Conservation (phyloP, 2,329 filamentous ascomycete species). For the Ceratocystis huliohia region DNA sequence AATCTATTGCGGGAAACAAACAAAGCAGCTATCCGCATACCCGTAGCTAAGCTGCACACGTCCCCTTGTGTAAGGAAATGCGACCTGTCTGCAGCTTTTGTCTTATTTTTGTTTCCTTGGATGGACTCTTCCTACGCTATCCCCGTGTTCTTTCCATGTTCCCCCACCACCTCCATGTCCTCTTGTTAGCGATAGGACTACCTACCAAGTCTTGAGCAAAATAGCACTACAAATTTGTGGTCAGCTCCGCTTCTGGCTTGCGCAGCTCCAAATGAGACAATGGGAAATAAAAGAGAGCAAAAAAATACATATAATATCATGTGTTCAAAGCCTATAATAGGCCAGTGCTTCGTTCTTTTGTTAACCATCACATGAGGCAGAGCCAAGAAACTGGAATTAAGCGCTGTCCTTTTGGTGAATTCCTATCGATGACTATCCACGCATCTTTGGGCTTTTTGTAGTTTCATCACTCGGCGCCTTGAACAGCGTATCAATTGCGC, state of each 20-base stretch:
- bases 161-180: too few species aligned
- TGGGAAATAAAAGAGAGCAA: too few species aligned
- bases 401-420: background rate
- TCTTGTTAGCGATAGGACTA: too few species aligned
- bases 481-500: background rate
- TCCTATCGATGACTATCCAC: slow-evolving; percentile 2
- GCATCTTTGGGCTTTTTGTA: background rate
- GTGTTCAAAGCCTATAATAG: too few species aligned
- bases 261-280: too few species aligned
- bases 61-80: background rate
- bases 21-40: background rate
- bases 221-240: too few species aligned
- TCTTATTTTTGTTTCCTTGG: background rate
- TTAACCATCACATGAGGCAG: too few species aligned
- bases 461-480: background rate
- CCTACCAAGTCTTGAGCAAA: too few species aligned
- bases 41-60: background rate
- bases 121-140: background rate
- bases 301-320: too few species aligned
- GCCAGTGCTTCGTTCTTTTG: too few species aligned
- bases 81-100: background rate
- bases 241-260: too few species aligned
- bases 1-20: background rate
- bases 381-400: background rate
- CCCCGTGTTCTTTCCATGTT: too few species aligned